Evolutionary conservation across 1,284 basidiomycete genomes (phyloP).

Genomic region (Malassezia sympodialis): DNA sequence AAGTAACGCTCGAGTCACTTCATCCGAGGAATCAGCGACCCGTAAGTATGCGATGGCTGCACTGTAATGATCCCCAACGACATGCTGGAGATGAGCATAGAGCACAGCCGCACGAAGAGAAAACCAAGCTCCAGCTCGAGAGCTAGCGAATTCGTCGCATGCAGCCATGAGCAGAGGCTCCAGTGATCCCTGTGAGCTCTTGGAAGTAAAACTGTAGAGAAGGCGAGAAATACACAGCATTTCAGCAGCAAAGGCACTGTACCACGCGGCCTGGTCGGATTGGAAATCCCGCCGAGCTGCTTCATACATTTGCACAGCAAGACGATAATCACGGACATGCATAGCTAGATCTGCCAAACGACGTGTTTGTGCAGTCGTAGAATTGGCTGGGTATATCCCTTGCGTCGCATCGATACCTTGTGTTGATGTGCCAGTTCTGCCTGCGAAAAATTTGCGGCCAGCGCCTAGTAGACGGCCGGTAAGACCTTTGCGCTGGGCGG

Average conservation of each 20-base stretch:
- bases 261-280: slow-evolving; percentile 33
- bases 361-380: slow-evolving; percentile 52
- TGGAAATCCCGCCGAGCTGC: slow-evolving; percentile 54
- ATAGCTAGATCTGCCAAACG: slow-evolving; percentile 92
- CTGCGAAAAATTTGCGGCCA: slow-evolving; percentile 52
- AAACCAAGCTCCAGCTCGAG: slow-evolving; percentile 14
- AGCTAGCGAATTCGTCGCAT: not conserved
- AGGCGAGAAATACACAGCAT: not conserved
- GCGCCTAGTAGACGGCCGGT: slow-evolving; percentile 64
- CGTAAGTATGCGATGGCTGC: slow-evolving; percentile 29
- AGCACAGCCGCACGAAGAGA: slow-evolving; percentile 34
- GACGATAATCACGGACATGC: slow-evolving; percentile 75
- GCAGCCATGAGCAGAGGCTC: slow-evolving; percentile 13
- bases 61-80: slow-evolving; percentile 20
- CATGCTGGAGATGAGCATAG: slow-evolving; percentile 33
- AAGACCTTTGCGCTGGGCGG: slow-evolving; percentile 70
- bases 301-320: slow-evolving; percentile 78
- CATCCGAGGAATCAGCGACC: slow-evolving; percentile 46
- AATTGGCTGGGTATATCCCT: slow-evolving; percentile 50
- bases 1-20: slow-evolving; percentile 52
- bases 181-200: slow-evolving; percentile 16
- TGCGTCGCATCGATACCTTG: slow-evolving; percentile 17
- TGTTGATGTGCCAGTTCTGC: not conserved
- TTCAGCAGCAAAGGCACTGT: slow-evolving; percentile 39
- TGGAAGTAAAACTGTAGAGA: not conserved